Evolutionary conservation across 2,329 filamentous ascomycete species (phyloP), one percentile per base, ranked within the genome.

Genomic region (Pseudogymnoascus sp.): DNA sequence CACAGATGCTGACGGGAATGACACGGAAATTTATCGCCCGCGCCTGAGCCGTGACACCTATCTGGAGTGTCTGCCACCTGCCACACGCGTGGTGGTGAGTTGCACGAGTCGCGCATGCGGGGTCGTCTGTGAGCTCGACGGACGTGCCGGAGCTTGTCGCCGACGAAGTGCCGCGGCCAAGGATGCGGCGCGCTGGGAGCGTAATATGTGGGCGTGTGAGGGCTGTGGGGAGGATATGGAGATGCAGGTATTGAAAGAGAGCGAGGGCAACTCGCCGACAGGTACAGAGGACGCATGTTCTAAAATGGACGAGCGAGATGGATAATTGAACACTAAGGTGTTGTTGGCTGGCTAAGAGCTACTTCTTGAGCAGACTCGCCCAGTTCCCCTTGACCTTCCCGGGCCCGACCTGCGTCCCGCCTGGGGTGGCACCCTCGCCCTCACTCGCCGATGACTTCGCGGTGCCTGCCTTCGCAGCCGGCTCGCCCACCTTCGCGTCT

Each of bases 361-460:
- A 61, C 59, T 61, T 42, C 59, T 61, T 61, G n/a, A 61, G 36
- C 6, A 61, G 34, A 23, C 59, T 42, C 6, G 34, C 39, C 59
- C 59, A 61, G 0, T 14, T 61, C 1, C 59, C 59, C 39, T 61
- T 42, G 5, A 61, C 59, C 34, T 61, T 61, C 40, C 59, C 59
- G 14, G 59, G 59, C n/a, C 59, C 59, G 39, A 61, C 59, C 21
- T 39, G 59, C 18, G 34, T 42, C 18, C 36, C 39, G 26, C 7
- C 59, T 39, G 26, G 36, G 6, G 34, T 26, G 36, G 31, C 36
- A 21, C 59, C 59, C 10, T 61, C 39, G 21, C 34, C 5, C 34
- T 61, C 59, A 7, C 34, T 21, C 59, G 40, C 26, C 12, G 34
- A 5, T 11, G 7, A 36, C 36, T 40, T 42, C 18, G 18, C 34